Conservation (phyloP, 176 grass and related monocot species). For the Olyra latifolia region DNA sequence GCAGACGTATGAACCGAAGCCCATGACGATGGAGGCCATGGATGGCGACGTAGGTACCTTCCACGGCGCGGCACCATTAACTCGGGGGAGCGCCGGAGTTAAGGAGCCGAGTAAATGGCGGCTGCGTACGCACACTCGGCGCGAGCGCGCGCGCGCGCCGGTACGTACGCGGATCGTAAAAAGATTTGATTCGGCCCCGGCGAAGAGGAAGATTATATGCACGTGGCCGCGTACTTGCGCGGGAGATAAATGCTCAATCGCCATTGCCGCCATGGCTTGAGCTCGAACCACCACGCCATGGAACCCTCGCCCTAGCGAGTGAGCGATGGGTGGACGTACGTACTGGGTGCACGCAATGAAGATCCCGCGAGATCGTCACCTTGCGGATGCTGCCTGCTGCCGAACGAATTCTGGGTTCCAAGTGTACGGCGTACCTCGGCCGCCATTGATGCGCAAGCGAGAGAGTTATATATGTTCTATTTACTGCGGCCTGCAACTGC, state of each 20-base stretch:
- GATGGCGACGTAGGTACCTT: neutral
- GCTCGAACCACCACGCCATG: neutral
- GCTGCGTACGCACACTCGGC: neutral
- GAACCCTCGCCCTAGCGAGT: no score
- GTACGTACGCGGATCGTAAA: constrained; percentile 11
- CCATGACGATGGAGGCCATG: neutral
- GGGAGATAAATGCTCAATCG: constrained; percentile 8
- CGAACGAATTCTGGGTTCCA: neutral
- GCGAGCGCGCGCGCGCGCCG: neutral
- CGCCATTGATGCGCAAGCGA: neutral
- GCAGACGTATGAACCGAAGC: neutral
- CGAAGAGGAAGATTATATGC: constrained; percentile 5
- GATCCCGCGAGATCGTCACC: neutral
- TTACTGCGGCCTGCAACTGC: neutral
- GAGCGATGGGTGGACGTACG: neutral
- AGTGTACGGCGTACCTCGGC: neutral
- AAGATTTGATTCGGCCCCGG: neutral
- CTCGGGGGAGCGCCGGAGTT: constrained; percentile 6
- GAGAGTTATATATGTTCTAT: neutral
- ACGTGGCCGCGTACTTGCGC: constrained; percentile 3
- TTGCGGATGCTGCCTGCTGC: neutral
- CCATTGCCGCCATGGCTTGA: neutral
- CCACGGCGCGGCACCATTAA: constrained; percentile 38
- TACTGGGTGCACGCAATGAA: neutral
- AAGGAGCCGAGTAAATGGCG: constrained; percentile 31